Evolutionary conservation across 2,329 filamentous ascomycete genomes (phyloP).

Genomic region (Talaromyces piceae): DNA sequence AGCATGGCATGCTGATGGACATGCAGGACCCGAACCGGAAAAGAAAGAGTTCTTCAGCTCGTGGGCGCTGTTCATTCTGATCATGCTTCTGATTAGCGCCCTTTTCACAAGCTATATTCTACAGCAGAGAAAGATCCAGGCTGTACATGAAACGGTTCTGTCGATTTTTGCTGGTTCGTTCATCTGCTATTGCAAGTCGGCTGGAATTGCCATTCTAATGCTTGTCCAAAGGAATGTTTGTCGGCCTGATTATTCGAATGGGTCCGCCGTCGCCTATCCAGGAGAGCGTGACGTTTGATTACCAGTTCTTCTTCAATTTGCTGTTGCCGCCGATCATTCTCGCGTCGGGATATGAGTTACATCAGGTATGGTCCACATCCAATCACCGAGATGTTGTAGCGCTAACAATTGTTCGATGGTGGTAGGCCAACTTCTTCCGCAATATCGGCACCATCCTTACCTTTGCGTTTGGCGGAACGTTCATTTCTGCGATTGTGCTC

Average conservation of each 20-base stretch:
- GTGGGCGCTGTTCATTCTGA: slow-evolving; percentile 95
- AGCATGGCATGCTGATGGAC: slow-evolving; percentile 8
- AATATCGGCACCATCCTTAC: slow-evolving; percentile 97
- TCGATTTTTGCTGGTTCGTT: slow-evolving; percentile 85
- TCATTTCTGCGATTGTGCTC: slow-evolving; percentile 92
- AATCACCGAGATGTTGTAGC: neutral
- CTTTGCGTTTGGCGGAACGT: slow-evolving; percentile 94
- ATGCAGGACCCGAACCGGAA: slow-evolving; percentile 65
- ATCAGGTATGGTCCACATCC: slow-evolving; percentile 62
- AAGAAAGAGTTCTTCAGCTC: slow-evolving; percentile 93
- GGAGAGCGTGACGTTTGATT: slow-evolving; percentile 90
- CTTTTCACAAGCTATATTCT: slow-evolving; percentile 97
- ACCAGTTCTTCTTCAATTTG: slow-evolving; percentile 99
- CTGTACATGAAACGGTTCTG: slow-evolving; percentile 94
- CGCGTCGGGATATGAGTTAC: slow-evolving; percentile 91
- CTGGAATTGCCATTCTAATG: neutral
- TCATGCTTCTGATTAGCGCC: slow-evolving; percentile 84
- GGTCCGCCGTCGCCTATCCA: slow-evolving; percentile 76
- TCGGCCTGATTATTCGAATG: slow-evolving; percentile 79
- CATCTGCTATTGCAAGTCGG: neutral
- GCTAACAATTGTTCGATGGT: neutral
- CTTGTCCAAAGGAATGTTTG: slow-evolving; percentile 78
- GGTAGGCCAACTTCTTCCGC: slow-evolving; percentile 86
- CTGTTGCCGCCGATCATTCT: slow-evolving; percentile 97
- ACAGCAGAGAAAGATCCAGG: slow-evolving; percentile 93